A percentile compares a stretch with the other conserved stretches of the same genome.
Evolutionary conservation across 139 green algal species (phyloP).

Genomic region (Medakamo hakoo): DNA sequence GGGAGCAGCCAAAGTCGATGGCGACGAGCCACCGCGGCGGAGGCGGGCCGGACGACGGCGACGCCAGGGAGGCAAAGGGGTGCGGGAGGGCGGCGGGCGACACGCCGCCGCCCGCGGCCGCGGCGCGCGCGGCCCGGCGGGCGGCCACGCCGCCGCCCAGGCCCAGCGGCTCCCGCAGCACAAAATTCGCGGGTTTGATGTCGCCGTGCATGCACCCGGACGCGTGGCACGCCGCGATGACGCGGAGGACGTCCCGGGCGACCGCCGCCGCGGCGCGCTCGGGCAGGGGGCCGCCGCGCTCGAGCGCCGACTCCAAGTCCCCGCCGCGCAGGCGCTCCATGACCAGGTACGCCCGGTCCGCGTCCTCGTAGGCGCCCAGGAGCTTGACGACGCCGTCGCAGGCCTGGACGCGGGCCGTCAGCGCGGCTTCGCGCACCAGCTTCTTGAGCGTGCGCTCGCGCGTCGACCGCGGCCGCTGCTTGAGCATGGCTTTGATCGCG

Average conservation of each 20-base stretch:
- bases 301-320: slow-evolving; percentile 21
- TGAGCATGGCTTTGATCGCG: slow-evolving; percentile 31
- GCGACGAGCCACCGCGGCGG: slow-evolving; percentile 1
- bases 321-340: slow-evolving; percentile 26
- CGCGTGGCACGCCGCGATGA: slow-evolving; percentile 34
- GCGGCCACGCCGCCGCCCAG: not conserved
- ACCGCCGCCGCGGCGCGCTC: slow-evolving; percentile 27
- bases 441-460: slow-evolving; percentile 3
- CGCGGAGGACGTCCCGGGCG: slow-evolving; percentile 26
- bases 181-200: slow-evolving; percentile 8
- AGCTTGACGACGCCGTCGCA: slow-evolving; percentile 18
- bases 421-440: slow-evolving; percentile 12
- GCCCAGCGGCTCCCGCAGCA: not conserved
- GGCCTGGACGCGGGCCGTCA: slow-evolving; percentile 6
- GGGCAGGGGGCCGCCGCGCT: slow-evolving; percentile 17
- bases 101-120: no score
- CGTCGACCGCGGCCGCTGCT: slow-evolving; percentile 4
- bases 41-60: slow-evolving; percentile 1
- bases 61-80: no score
- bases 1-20: slow-evolving; percentile 19
- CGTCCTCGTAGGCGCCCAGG: slow-evolving; percentile 28
- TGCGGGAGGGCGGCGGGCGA: no score
- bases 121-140: not conserved
- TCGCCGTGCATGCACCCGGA: slow-evolving; percentile 11
- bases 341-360: slow-evolving; percentile 26